Evolutionary conservation across 176 grass and related monocot species (phyloP).

Genomic region (Zizania latifolia): DNA sequence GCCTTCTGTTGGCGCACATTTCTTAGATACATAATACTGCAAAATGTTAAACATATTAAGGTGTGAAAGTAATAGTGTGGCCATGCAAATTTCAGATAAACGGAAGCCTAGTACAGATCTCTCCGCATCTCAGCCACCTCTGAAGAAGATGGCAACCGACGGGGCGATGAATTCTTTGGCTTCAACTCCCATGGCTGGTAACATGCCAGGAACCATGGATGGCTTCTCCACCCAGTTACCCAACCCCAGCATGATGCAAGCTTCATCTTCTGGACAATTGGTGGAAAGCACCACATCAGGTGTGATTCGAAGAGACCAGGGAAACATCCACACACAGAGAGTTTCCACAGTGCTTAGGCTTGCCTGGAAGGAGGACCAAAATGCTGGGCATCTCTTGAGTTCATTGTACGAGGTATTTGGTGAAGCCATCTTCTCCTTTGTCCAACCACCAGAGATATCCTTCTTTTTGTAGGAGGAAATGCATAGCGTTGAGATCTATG

Average conservation of each 20-base stretch:
- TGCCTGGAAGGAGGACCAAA: conserved; percentile 87
- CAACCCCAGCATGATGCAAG: conserved; percentile 31
- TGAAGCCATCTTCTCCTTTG: conserved; percentile 72
- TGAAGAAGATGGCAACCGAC: conserved; percentile 67
- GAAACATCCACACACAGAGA: conserved; percentile 28
- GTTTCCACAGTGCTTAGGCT: conserved; percentile 57
- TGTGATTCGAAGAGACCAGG: conserved; percentile 34
- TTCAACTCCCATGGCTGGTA: conserved; percentile 27
- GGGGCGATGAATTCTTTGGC: conserved; percentile 28
- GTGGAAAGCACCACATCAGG: conserved; percentile 17
- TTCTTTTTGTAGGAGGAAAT: conserved; percentile 51
- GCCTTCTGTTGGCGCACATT: background rate
- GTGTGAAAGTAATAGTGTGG: background rate
- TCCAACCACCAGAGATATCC: conserved; percentile 57
- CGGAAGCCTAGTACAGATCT: conserved; percentile 47
- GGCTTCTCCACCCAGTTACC: conserved; percentile 37
- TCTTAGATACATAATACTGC: background rate
- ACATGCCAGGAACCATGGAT: conserved; percentile 42
- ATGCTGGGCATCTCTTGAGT: conserved; percentile 55
- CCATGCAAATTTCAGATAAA: conserved; percentile 49
- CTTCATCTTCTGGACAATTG: conserved; percentile 40
- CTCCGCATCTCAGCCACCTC: conserved; percentile 50
- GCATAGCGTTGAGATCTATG: background rate
- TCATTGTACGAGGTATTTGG: conserved; percentile 68
- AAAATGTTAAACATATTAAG: background rate